phyloP scores from a whole-genome alignment of 192 early-diverging fungal species.

The Entomortierella beljakovae region DNA sequence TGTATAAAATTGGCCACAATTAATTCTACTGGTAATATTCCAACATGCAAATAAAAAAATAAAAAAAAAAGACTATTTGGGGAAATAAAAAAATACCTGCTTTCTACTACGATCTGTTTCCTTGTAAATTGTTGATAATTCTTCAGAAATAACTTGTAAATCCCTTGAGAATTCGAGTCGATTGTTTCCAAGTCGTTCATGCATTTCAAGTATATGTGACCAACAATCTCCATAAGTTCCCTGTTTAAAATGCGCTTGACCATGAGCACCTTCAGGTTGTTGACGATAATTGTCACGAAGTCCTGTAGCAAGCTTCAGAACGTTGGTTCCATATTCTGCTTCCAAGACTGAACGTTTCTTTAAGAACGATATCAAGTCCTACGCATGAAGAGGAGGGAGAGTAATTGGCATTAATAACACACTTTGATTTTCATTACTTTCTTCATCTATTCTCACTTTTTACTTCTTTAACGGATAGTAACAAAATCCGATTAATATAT shows the following conservation, averaged over 20 bases:
- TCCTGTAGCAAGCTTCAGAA: slow-evolving; percentile 80
- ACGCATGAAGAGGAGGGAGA: slow-evolving; percentile 2
- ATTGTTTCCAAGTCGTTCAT: slow-evolving; percentile 86
- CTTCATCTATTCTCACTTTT: no score
- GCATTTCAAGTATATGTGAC: slow-evolving; percentile 80
- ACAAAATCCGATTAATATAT: not conserved
- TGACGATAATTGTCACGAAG: slow-evolving; percentile 68
- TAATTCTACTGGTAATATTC: no score
- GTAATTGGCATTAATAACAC: not conserved
- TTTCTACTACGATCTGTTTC: slow-evolving; percentile 84
- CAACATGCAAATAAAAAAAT: no score
- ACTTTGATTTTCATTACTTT: not conserved
- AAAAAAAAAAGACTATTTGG: not conserved
- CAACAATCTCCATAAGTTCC: slow-evolving; percentile 84
- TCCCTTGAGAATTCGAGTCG: slow-evolving; percentile 79
- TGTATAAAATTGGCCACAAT: no score
- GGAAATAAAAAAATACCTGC: slow-evolving; percentile 60
- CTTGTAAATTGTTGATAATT: slow-evolving; percentile 76
- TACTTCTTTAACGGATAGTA: no score
- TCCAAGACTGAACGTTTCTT: slow-evolving; percentile 92
- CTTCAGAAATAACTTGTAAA: slow-evolving; percentile 83
- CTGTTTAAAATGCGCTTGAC: slow-evolving; percentile 23
- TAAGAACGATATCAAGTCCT: slow-evolving; percentile 84
- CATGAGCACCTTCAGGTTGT: slow-evolving; percentile 58
- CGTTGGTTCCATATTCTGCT: slow-evolving; percentile 86